Evolutionary conservation across 2,329 filamentous ascomycete species (phyloP).

Genomic region (Xylaria sp.): DNA sequence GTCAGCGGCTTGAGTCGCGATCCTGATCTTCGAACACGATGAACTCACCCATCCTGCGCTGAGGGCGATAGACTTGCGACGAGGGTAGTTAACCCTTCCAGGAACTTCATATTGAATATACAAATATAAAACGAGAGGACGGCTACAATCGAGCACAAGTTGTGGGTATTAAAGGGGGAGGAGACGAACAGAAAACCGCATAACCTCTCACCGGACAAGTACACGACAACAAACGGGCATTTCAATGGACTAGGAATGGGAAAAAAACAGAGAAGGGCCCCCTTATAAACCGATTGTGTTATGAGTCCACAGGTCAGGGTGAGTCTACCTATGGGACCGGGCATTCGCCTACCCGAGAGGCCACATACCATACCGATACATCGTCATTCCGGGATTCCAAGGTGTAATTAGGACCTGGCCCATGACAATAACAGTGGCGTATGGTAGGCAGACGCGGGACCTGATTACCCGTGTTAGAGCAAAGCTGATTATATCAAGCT

Average conservation of each 20-base stretch:
- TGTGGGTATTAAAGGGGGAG: constrained; percentile 10
- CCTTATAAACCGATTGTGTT: constrained; percentile 7
- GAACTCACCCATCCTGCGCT: constrained; percentile 29
- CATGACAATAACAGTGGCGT: constrained; percentile 3
- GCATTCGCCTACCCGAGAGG: neutral
- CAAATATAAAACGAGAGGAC: constrained; percentile 23
- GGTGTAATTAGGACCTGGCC: constrained; percentile 1
- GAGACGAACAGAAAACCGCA: constrained; percentile 8
- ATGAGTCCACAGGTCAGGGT: neutral
- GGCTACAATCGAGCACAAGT: constrained; percentile 20
- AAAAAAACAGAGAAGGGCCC: neutral
- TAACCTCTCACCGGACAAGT: constrained; percentile 3
- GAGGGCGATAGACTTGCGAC: constrained; percentile 22
- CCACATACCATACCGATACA: constrained; percentile 12
- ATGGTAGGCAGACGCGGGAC: neutral
- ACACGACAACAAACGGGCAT: neutral
- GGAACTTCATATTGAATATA: constrained; percentile 24
- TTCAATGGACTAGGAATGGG: neutral
- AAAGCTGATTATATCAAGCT: neutral
- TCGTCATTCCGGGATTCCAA: constrained; percentile 4
- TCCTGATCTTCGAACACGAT: neutral
- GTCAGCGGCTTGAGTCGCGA: neutral
- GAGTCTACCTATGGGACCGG: neutral
- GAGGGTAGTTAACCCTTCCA: constrained; percentile 20
- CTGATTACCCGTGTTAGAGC: neutral